These are phyloP conservation scores for Fusarium sarcochroum DNA, from an alignment of 2,329 filamentous ascomycete species.

Conservation along the genomic window DNA sequence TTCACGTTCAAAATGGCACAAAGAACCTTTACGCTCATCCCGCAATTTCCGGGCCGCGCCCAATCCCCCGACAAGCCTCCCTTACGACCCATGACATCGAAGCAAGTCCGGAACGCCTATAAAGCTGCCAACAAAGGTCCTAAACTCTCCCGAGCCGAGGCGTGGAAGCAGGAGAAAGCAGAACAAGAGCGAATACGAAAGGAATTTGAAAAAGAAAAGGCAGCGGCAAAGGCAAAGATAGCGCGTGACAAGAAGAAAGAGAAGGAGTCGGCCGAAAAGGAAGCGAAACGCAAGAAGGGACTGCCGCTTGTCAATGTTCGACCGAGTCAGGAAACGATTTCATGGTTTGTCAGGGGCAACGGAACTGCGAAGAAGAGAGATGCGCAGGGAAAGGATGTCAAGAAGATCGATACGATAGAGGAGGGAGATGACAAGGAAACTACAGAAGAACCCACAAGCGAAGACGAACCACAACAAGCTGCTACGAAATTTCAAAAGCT, in stretches of 20 bases:
- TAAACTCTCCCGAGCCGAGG: conserved; percentile 59
- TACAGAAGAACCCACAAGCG: neutral
- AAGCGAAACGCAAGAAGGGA: conserved; percentile 66
- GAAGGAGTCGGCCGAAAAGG: conserved; percentile 64
- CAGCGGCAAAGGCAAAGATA: conserved; percentile 62
- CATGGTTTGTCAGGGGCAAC: conserved; percentile 63
- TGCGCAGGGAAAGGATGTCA: conserved; percentile 36
- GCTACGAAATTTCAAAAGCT: conserved; percentile 19
- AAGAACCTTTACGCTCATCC: conserved; percentile 62
- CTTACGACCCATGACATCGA: conserved; percentile 58
- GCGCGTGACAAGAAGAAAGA: conserved; percentile 69
- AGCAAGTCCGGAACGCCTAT: conserved; percentile 58
- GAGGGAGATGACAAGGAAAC: conserved; percentile 1
- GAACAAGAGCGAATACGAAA: conserved; percentile 69
- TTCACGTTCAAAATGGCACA: conserved; percentile 53
- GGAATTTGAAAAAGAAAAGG: conserved; percentile 65
- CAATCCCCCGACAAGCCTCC: conserved; percentile 38
- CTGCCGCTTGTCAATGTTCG: conserved; percentile 67
- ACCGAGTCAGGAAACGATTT: conserved; percentile 71
- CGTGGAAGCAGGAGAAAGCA: conserved; percentile 56
- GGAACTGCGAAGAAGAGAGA: conserved; percentile 52
- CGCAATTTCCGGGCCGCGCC: conserved; percentile 48
- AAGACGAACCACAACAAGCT: conserved; percentile 1
- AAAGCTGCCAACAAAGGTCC: conserved; percentile 53
- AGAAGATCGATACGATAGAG: conserved; percentile 8